Conservation (phyloP, 2,329 filamentous ascomycete species). For the Fusarium guadeloupense region DNA sequence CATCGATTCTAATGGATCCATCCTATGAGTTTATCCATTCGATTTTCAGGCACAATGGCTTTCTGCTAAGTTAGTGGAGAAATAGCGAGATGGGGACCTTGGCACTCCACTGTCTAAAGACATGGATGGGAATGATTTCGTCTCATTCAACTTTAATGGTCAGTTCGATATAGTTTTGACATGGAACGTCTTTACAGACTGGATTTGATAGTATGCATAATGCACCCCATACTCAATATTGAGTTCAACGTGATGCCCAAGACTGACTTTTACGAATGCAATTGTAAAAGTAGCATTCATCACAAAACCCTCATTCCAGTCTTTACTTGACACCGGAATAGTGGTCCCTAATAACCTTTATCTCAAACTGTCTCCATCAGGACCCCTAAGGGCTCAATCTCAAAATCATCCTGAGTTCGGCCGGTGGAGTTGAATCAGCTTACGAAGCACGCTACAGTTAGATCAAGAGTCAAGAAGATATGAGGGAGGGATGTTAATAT, state of each 20-base stretch:
- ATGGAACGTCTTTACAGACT: too few species aligned
- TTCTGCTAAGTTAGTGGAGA: not conserved
- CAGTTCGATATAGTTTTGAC: too few species aligned
- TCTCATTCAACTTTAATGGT: not conserved
- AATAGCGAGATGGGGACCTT: constrained; percentile 9
- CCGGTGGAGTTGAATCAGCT: constrained; percentile 16
- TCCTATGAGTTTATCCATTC: too few species aligned
- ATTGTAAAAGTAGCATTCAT: too few species aligned
- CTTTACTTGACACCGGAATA: not conserved
- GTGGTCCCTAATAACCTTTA: not conserved
- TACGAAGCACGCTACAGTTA: constrained; percentile 22
- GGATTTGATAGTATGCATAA: too few species aligned
- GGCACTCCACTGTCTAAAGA: not conserved
- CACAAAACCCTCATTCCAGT: not conserved
- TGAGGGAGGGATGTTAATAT: constrained; percentile 26
- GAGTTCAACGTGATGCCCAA: too few species aligned
- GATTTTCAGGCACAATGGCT: not conserved
- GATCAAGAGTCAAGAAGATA: constrained; percentile 14
- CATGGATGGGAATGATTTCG: not conserved
- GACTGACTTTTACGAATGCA: too few species aligned
- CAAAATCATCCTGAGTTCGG: constrained; percentile 17
- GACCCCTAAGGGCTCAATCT: constrained; percentile 10
- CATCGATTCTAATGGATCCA: too few species aligned
- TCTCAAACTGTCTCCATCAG: not conserved
- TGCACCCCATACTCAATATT: too few species aligned